These are phyloP conservation scores for Mycena epipterygia DNA, from an alignment of 768 basidiomycete species.

Conservation along the genomic window DNA sequence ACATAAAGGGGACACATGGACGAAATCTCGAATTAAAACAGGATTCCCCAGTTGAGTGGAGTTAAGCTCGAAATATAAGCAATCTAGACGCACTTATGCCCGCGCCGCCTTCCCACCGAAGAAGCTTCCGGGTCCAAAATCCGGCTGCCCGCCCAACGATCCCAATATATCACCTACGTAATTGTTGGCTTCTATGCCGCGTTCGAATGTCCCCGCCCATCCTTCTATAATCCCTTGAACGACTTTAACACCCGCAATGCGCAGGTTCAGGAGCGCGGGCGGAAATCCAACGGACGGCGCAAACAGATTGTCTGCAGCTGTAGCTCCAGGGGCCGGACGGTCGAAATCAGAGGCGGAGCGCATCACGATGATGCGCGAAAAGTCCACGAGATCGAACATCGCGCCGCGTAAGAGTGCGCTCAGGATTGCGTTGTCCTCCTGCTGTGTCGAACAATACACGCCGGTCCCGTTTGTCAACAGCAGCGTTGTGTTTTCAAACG, in stretches of 20 bases:
- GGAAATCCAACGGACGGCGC: slow-evolving; percentile 47
- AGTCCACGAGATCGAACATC: slow-evolving; percentile 49
- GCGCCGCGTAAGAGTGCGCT: slow-evolving; percentile 53
- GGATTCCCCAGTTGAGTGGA: too few relatives aligned
- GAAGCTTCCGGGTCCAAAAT: slow-evolving; percentile 30
- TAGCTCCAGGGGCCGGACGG: slow-evolving; percentile 38
- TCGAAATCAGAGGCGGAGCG: slow-evolving; percentile 54
- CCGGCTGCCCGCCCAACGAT: slow-evolving; percentile 30
- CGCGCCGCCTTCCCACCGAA: not conserved
- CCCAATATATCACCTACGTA: slow-evolving; percentile 48
- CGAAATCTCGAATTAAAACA: too few relatives aligned
- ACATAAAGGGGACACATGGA: too few relatives aligned
- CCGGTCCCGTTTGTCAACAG: slow-evolving; percentile 49
- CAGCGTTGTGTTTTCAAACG: slow-evolving; percentile 44
- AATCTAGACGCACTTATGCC: too few relatives aligned
- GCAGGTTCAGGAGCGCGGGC: slow-evolving; percentile 52
- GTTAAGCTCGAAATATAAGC: too few relatives aligned
- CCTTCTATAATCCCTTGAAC: slow-evolving; percentile 52
- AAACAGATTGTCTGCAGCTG: slow-evolving; percentile 48
- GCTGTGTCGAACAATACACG: slow-evolving; percentile 49
- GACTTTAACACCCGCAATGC: slow-evolving; percentile 52
- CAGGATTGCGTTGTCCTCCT: slow-evolving; percentile 59
- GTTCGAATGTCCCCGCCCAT: slow-evolving; percentile 50
- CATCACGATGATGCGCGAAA: slow-evolving; percentile 53
- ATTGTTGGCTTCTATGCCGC: slow-evolving; percentile 48